Base-by-base conservation (phyloP, 345 rosid genomes). In the Eucalyptus fibrosa region DNA sequence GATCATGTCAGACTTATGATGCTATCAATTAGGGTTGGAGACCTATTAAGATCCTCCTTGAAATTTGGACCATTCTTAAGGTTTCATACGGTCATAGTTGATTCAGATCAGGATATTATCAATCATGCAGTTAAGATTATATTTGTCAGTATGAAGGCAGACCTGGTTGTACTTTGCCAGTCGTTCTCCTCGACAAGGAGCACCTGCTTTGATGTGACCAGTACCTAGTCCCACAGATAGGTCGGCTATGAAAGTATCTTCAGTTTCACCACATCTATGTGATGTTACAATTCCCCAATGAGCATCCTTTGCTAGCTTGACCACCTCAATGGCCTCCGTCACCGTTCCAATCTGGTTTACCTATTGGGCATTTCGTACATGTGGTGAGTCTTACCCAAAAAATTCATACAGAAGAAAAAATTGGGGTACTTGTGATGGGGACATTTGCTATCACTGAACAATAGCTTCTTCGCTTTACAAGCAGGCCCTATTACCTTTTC, bases 171-270 rank as follows among this genome's bases (percentile, higher is more conserved):
- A 98, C 91, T 98, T 98, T 86, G 96, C 96, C 77, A 97, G 89
- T 62, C 99, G 94, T 93, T 98, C 99, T 89, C 99, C 99, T 89
- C 99, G 93, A 94, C 97, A 96, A 89, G 99, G 99, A 93, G 99
- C 99, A 88, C 99, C 99, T 83, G 98, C 95, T 93, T 97, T 97
- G 90, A 98, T 95, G 93, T 94, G 97, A 90, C 97, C 98, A 9
- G 97, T 92, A 59, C 95, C 93, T 59, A 98, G 92, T 88, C 99
- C 99, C 86, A 98, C 99, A 49, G 99, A 94, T 89, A 98, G 94
- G 93, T 98, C 99, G 17, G 99, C 94, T 86, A 96, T 95, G 93
- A 97, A 98, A 89, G 98, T 94, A 91, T 98, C 99, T 89, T 94
- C 96, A 56, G 97, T 97, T 93, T 98, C 99, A 77, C 99, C 99